Evolutionary conservation across 1,139 yeast species (phyloP), one percentile per base, ranked within the genome.

Genomic region (Lodderomyces margitis): DNA sequence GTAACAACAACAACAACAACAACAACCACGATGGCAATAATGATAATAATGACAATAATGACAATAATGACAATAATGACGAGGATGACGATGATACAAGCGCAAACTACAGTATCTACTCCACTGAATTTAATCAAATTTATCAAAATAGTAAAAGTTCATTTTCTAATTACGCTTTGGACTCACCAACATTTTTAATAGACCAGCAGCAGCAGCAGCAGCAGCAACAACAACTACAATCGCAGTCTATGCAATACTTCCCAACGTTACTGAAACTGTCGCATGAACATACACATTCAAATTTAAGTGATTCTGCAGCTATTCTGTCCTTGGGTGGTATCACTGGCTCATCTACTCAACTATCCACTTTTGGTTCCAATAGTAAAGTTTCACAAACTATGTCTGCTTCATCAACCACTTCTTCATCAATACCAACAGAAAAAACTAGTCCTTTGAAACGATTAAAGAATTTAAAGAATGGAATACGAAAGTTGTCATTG

Each of bases 381-480:
- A 28, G 10, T 15, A 28, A 28, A 15, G 19, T 9, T 8, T 15
- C 32, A 7, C 32, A 28, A 15, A 28, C 19, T n/a, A 28, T 28
- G 7, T 15, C 32, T 7, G 15, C 32, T 8, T 28, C 32, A 17
- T 25, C 14, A 24, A 37, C 8, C 11, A 32, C 16, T 20, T 8
- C 36, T 12, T 34, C 21, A 8, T 9, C 39, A 2, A 25, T 41
- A 23, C 50, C 52, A 30, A 37, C 52, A 19, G 48, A 46, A 35
- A 43, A 42, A 19, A 37, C 46, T 1, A 40, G 44, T 34, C 53
- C 53, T 1, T 46, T 49, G 34, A 48, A 47, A 24, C 53, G 67
- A 37, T 60, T 70, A 46, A 67, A 68, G 47, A 61, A 68, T 44
- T 54, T 71, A 37, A 69, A 66, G 42, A 67, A 66, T 27, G 70